These are phyloP conservation scores for Solanum chacoense DNA, from an alignment of 305 asterid species.

Conservation along the genomic window DNA sequence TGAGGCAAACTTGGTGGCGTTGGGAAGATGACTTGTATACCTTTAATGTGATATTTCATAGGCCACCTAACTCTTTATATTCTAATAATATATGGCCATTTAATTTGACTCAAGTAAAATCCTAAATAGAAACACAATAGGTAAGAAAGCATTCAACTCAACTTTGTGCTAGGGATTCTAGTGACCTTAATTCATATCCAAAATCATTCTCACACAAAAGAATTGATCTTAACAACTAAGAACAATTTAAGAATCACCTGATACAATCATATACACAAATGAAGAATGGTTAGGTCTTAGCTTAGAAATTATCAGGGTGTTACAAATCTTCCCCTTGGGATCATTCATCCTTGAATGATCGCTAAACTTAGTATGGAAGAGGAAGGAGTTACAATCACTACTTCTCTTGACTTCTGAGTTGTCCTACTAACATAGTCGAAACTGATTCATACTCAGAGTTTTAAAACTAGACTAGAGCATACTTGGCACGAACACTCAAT, in stretches of 20 bases:
- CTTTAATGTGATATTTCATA: not conserved
- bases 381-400: not conserved
- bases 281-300: not conserved
- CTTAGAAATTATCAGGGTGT: not conserved
- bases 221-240: not conserved
- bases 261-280: not conserved
- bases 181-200: not conserved
- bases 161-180: not conserved
- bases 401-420: not conserved
- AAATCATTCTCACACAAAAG: not conserved
- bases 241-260: too few relatives aligned
- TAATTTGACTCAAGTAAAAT: not conserved
- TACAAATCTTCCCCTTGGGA: not conserved
- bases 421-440: not conserved
- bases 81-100: not conserved
- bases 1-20: not conserved
- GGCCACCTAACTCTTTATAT: not conserved
- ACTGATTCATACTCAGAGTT: not conserved
- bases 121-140: not conserved
- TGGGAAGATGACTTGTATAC: not conserved
- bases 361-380: not conserved
- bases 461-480: not conserved
- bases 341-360: not conserved
- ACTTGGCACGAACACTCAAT: not conserved
- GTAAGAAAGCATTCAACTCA: not conserved